Evolutionary conservation across 176 grass and related monocot genomes (phyloP).

Genomic region (Carex scoparia): DNA sequence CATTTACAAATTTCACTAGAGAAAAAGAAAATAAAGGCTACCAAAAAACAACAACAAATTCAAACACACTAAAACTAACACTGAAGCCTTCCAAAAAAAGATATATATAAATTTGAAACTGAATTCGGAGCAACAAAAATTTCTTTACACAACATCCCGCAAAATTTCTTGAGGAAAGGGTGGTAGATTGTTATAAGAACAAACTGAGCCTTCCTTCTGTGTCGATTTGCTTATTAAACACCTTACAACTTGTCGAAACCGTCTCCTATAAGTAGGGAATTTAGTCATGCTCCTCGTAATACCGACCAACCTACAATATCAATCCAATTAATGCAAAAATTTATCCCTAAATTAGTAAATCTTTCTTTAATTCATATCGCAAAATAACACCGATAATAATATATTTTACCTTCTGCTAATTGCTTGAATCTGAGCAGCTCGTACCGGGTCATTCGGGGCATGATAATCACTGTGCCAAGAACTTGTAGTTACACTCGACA

Average conservation of each 20-base stretch:
- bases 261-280: constrained; percentile 79
- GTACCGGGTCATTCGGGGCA: constrained; percentile 45
- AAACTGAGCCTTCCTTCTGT: constrained; percentile 39
- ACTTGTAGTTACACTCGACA: neutral
- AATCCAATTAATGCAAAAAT: neutral
- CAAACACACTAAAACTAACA: neutral
- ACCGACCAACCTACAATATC: constrained; percentile 55
- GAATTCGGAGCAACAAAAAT: neutral
- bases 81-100: neutral
- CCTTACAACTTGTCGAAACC: constrained; percentile 65
- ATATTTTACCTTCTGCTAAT: constrained; percentile 67
- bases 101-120: neutral
- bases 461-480: constrained; percentile 40
- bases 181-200: constrained; percentile 24
- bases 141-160: neutral
- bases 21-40: neutral
- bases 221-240: constrained; percentile 47
- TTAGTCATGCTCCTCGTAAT: constrained; percentile 63
- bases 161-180: neutral
- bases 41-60: neutral
- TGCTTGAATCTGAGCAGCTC: constrained; percentile 73
- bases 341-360: neutral
- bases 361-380: neutral
- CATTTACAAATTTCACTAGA: neutral
- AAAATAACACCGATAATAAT: neutral